A percentile compares a stretch with the other conserved stretches of the same genome.
Conservation (phyloP, 1,284 basidiomycete species). For the Wolfiporia cocos region DNA sequence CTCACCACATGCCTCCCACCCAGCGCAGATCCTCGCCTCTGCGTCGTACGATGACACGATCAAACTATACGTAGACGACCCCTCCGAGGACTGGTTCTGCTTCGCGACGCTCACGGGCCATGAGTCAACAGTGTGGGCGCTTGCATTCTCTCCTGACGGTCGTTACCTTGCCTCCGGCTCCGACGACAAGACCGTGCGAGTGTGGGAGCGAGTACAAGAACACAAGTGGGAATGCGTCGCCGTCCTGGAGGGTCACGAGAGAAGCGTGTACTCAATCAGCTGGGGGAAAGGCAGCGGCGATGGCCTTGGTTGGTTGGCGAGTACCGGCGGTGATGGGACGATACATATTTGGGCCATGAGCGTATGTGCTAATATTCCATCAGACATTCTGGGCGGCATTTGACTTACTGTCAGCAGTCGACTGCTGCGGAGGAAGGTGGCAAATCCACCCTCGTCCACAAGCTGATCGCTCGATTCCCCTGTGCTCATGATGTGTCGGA, state of each 20-base stretch:
- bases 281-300: constrained; percentile 48
- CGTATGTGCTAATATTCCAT: constrained; percentile 32
- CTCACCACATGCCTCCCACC: constrained; percentile 12
- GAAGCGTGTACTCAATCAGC: constrained; percentile 76
- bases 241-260: constrained; percentile 55
- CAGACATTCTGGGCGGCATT: background rate
- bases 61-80: constrained; percentile 92
- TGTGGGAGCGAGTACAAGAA: constrained; percentile 57
- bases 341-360: constrained; percentile 71
- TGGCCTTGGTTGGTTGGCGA: constrained; percentile 69
- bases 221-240: constrained; percentile 55
- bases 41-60: constrained; percentile 97
- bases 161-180: constrained; percentile 79
- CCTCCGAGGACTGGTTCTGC: constrained; percentile 92
- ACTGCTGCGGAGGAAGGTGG: constrained; percentile 12
- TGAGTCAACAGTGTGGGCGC: constrained; percentile 86
- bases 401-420: constrained; percentile 1
- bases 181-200: constrained; percentile 71
- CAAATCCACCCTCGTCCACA: constrained; percentile 29
- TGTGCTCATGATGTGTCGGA: constrained; percentile 72
- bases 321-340: constrained; percentile 71
- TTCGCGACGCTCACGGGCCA: constrained; percentile 81
- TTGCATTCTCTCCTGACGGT: constrained; percentile 79
- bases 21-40: constrained; percentile 83
- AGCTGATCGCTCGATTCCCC: constrained; percentile 44